phyloP scores from a whole-genome alignment of 202 grass and related monocot species.

The Miscanthus sacchariflorus region DNA sequence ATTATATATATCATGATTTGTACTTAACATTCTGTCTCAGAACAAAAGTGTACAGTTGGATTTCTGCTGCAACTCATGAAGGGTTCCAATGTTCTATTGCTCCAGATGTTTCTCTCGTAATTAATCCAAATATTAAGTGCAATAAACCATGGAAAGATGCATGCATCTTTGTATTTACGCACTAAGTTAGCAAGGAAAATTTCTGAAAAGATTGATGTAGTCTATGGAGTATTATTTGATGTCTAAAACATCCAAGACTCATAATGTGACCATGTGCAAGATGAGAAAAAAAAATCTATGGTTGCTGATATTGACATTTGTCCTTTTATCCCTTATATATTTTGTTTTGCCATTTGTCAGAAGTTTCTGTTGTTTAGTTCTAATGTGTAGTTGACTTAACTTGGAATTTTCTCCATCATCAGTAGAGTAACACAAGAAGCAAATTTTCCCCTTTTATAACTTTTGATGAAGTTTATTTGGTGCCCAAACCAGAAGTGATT shows the following conservation, averaged over 20 bases:
- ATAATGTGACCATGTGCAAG: not conserved
- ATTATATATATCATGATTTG: conserved; percentile 2
- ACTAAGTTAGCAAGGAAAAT: not conserved
- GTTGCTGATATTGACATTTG: not conserved
- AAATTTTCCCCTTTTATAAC: not conserved
- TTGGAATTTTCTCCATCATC: not conserved
- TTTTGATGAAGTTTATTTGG: not conserved
- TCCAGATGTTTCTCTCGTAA: not conserved
- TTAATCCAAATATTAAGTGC: not conserved
- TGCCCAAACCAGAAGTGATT: not conserved
- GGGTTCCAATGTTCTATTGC: not conserved
- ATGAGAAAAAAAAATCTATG: not conserved
- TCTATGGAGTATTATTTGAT: not conserved
- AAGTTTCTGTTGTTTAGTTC: not conserved
- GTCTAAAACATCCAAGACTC: not conserved
- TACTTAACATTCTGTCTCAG: not conserved
- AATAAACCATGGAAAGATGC: not conserved
- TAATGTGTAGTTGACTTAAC: not conserved
- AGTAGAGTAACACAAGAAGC: not conserved
- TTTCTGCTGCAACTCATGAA: not conserved
- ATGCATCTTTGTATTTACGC: not conserved
- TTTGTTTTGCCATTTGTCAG: not conserved
- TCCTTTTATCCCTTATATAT: not conserved
- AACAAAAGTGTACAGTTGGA: not conserved
- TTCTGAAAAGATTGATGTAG: not conserved